These are phyloP conservation scores for Phytophthora pseudosyringae DNA, from an alignment of 352 stramenopile genomes.

Conservation along the genomic window DNA sequence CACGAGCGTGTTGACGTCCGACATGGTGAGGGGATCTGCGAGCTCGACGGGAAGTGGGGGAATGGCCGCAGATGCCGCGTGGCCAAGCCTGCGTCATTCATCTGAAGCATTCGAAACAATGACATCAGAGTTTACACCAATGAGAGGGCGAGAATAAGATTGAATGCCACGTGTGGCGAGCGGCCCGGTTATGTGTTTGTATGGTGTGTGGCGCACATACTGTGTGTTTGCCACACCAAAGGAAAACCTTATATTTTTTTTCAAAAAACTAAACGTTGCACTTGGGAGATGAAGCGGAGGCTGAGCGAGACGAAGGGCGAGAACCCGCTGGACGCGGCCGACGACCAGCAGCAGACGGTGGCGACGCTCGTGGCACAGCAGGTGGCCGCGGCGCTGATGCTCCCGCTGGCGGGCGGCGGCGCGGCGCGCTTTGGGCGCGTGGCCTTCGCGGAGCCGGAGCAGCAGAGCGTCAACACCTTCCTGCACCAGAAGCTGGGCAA, in stretches of 20 bases:
- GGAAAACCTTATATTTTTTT: neutral
- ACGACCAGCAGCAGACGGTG: conserved; percentile 53
- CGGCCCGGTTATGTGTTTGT: neutral
- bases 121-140: neutral
- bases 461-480: conserved; percentile 69
- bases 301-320: conserved; percentile 32
- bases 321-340: conserved; percentile 6
- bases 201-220: conserved; percentile 5
- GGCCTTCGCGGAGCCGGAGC: conserved; percentile 53
- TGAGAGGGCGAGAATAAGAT: neutral
- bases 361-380: conserved; percentile 47
- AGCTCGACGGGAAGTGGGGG: conserved; percentile 19
- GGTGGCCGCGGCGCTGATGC: conserved; percentile 24
- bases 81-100: too few species aligned
- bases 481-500: conserved; percentile 87
- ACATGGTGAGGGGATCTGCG: conserved; percentile 49
- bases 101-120: too few species aligned
- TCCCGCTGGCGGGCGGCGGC: neutral
- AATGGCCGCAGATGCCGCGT: conserved; percentile 20
- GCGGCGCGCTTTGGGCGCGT: conserved; percentile 63
- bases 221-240: neutral
- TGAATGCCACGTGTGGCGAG: conserved; percentile 25
- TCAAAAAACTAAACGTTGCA: conserved; percentile 31
- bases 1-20: conserved; percentile 91
- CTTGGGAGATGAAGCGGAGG: conserved; percentile 50